phyloP scores from a whole-genome alignment of 495 filamentous ascomycete genomes.

The Daldinia decipiens region DNA sequence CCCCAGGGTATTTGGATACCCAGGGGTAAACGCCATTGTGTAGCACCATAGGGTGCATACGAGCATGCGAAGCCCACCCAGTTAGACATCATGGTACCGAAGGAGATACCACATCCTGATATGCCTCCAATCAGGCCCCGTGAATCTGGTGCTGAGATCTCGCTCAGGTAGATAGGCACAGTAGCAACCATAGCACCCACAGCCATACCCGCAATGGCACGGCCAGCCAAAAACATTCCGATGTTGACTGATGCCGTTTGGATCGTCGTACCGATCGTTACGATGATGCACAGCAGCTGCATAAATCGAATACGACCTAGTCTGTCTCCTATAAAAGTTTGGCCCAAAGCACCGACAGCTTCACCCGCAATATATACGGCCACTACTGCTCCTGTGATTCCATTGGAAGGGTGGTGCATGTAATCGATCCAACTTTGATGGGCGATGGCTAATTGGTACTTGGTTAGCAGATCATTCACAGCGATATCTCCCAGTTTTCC shows the following conservation, averaged over 20 bases:
- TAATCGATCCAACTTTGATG: constrained; percentile 70
- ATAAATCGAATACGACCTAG: constrained; percentile 69
- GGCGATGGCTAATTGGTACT: constrained; percentile 59
- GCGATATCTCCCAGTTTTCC: constrained; percentile 24
- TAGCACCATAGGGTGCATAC: constrained; percentile 63
- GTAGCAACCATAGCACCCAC: constrained; percentile 67
- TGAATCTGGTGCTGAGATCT: constrained; percentile 64
- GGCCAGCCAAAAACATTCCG: constrained; percentile 69
- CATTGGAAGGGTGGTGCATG: constrained; percentile 65
- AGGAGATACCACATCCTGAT: constrained; percentile 66
- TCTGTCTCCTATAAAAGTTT: constrained; percentile 64
- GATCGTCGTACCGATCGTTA: constrained; percentile 66
- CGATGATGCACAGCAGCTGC: constrained; percentile 66
- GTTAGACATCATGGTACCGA: constrained; percentile 67
- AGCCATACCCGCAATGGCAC: constrained; percentile 64
- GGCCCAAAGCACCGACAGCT: constrained; percentile 62
- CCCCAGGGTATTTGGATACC: constrained; percentile 70
- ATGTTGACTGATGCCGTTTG: constrained; percentile 68
- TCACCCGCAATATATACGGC: constrained; percentile 71
- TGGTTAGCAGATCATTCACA: constrained; percentile 26
- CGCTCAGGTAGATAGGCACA: constrained; percentile 68
- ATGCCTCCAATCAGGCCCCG: constrained; percentile 69
- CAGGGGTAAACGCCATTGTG: constrained; percentile 68
- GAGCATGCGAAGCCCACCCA: constrained; percentile 69
- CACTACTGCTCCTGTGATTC: constrained; percentile 67